Base-by-base conservation (phyloP, 1,284 basidiomycete species). In the Moesziomyces globuligerus region DNA sequence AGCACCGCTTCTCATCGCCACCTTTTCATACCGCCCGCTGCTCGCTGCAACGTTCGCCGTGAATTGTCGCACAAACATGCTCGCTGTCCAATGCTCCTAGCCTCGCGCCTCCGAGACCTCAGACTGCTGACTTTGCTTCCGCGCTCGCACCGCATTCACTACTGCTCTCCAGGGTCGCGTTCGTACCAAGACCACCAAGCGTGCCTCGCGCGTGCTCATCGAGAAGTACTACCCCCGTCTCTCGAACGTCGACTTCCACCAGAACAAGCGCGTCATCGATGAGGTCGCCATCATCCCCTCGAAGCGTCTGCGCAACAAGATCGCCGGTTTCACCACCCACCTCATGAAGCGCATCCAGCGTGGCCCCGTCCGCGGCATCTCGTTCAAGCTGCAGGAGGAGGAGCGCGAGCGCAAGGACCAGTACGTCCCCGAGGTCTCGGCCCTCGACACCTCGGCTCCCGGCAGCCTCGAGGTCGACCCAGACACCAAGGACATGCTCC, bases 301-400 rank as follows among this genome's bases (percentile, higher is more conserved):
- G 60, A 98, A 98, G 87, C 93, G 95, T 81, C 90, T 99, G 77
- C 90, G 96, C 84, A 99, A 99, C 92, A 99, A 98, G 89, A 93
- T 99, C 82, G 91, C 95, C 28, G 95, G 95, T 57, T 99, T 98
- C 90, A 98, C 96, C 76, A 99, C 95, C 81, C 96, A 99, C 85
- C 88, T 99, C 84, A 99, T 99, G 96, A 98, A 94, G 89, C 93
- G 96, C 83, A 99, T 99, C 83, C 93, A 97, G 86, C 90, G 90
- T 76, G 95, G 95, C n/a, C 96, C 96, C 81, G 96, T 99, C 74
- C 93, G 94, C 81, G 96, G 96, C 83, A 98, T 99, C 85, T 98
- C 94, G 74, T 99, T 98, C 93, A 97, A 97, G 87, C 91, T 99
- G 78, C 96, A 99, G 85, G 96, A 98, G 85, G 96, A 99, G 86